Evolutionary conservation across 2,329 filamentous ascomycete genomes (phyloP).

Genomic region (Diaporthe sp.): DNA sequence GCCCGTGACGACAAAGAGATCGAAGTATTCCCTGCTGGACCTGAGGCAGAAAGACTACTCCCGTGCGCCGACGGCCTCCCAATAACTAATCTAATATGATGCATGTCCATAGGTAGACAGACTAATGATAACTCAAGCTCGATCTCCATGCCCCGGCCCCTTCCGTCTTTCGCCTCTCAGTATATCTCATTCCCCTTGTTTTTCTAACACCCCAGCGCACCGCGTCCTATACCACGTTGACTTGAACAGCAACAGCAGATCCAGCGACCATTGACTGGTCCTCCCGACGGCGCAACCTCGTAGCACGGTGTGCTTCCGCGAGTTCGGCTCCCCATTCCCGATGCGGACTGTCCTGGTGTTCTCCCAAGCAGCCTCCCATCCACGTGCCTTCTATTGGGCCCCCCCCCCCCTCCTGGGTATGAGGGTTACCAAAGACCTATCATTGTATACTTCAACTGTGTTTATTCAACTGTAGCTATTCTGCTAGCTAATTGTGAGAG

Average conservation of each 20-base stretch:
- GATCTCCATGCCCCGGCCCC: background rate
- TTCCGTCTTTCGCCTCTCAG: no score
- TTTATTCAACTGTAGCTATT: background rate
- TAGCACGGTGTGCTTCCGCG: no score
- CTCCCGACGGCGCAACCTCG: background rate
- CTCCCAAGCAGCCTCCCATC: background rate
- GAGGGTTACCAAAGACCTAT: constrained; percentile 19
- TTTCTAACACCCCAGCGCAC: background rate
- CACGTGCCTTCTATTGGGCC: background rate
- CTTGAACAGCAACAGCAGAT: background rate
- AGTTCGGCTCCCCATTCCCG: no score
- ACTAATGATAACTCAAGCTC: background rate
- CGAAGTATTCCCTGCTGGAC: background rate
- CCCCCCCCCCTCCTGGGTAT: constrained; percentile 8
- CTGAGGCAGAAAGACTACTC: background rate
- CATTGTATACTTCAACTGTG: background rate
- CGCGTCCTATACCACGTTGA: background rate
- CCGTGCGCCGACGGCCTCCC: no score
- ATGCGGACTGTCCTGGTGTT: background rate
- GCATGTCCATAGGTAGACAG: background rate
- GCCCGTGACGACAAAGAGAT: background rate
- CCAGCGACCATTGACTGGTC: background rate
- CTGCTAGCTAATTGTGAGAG: background rate
- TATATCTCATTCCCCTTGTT: no score
- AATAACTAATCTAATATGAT: no score